Base-by-base conservation (phyloP, 2,329 filamentous ascomycete genomes). In the Ceratocystiopsis minuta region DNA sequence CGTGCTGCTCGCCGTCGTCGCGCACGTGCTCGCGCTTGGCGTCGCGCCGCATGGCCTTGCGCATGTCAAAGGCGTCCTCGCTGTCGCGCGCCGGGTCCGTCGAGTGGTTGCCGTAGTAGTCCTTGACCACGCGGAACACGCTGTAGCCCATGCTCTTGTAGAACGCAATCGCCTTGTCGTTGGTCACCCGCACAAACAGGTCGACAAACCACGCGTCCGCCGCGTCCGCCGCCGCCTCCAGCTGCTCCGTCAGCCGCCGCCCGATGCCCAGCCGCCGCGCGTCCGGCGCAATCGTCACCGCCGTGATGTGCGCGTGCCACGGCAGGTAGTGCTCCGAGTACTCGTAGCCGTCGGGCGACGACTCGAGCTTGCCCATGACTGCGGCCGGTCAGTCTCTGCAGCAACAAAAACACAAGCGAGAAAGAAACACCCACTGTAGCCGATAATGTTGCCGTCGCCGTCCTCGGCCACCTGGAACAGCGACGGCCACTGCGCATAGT, bases 281-380 rank as follows among this genome's bases (percentile, higher is more conserved):
- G 43, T 80, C 75, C 0, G 90, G 90, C 0, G 88, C 80, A 16
- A 98, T 84, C 0, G 90, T 96, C 40, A 98, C 68, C 33, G 88
- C 90, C 5, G 90, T 98, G 56, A 98, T 93, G 61, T 98, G 90
- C 16, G 86, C 88, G 63, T 98, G 90, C 84, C 86, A 96, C n/a
- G 88, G 88, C n/a, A 94, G 79, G 63, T 92, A 93, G 63, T 95
- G 86, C 53, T 79, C 70, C 39, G 84, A 90, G 53, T 76, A 76
- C 45, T 75, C 70, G 57, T 81, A 73, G 41, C 77, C 75, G 37
- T 82, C 67, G 15, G 82, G 80, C 42, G 85, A 92, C 49, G 85
- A 78, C 65, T 96, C 88, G 46, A 93, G 73, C 65, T 98, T 98
- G 56, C 88, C 90, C 74, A 98, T 93, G 57, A 98, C 87, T 94